Conservation (phyloP, 345 rosid genomes). For the Conringia planisiliqua region DNA sequence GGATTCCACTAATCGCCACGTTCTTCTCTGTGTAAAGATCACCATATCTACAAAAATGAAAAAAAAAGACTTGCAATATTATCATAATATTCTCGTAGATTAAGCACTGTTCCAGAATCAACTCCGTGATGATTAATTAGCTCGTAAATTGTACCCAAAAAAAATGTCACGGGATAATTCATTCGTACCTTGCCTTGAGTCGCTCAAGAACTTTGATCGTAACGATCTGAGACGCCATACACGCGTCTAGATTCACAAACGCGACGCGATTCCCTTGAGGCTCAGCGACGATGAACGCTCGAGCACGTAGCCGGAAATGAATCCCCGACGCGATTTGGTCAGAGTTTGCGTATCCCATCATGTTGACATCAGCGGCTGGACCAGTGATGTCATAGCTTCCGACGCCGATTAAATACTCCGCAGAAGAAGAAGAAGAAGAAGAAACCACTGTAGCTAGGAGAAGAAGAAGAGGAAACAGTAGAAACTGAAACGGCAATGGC, state of each 20-base stretch:
- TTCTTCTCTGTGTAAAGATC: slow-evolving; percentile 84
- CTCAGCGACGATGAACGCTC: slow-evolving; percentile 82
- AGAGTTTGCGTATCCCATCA: slow-evolving; percentile 95
- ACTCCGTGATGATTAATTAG: neutral
- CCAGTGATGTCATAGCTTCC: slow-evolving; percentile 99
- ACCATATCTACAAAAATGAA: slow-evolving; percentile 62
- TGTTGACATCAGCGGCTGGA: slow-evolving; percentile 98
- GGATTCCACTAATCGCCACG: slow-evolving; percentile 97
- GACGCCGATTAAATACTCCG: slow-evolving; percentile 74
- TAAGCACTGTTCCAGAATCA: neutral
- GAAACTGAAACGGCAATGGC: neutral
- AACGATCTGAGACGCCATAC: slow-evolving; percentile 96
- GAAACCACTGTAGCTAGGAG: neutral
- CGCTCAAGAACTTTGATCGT: slow-evolving; percentile 57
- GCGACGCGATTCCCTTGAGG: slow-evolving; percentile 72
- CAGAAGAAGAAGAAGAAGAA: slow-evolving; percentile 26
- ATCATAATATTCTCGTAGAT: neutral
- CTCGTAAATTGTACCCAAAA: neutral
- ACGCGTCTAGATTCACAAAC: slow-evolving; percentile 94
- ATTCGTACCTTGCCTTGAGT: slow-evolving; percentile 23
- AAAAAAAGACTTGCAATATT: slow-evolving; percentile 7
- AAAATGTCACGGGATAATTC: too few species aligned
- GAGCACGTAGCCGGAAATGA: slow-evolving; percentile 90
- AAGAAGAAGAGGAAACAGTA: neutral
- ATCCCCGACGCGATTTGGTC: slow-evolving; percentile 81